phyloP scores from a whole-genome alignment of 768 basidiomycete genomes.

The Collybia sp. region DNA sequence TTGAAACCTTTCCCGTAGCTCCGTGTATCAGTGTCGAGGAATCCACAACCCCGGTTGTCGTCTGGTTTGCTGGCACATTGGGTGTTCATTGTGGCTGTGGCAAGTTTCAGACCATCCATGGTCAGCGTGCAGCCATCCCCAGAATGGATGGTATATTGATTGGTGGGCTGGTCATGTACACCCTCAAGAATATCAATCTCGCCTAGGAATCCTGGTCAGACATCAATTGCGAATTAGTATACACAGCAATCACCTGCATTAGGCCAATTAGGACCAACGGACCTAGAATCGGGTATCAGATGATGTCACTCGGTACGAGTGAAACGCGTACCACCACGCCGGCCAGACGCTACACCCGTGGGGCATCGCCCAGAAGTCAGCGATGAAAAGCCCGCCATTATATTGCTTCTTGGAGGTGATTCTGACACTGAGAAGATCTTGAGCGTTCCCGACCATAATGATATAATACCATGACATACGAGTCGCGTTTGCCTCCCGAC shows the following conservation, averaged over 20 bases:
- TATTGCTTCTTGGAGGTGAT: slow-evolving; percentile 62
- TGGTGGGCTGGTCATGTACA: slow-evolving; percentile 51
- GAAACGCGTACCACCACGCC: slow-evolving; percentile 33
- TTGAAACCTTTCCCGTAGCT: slow-evolving; percentile 46
- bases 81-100: slow-evolving; percentile 20
- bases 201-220: slow-evolving; percentile 15
- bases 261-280: slow-evolving; percentile 51
- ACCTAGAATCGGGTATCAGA: slow-evolving; percentile 15
- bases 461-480: slow-evolving; percentile 28
- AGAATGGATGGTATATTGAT: slow-evolving; percentile 62
- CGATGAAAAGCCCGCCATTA: slow-evolving; percentile 66
- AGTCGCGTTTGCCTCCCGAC: slow-evolving; percentile 49
- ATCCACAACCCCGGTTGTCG: slow-evolving; percentile 47
- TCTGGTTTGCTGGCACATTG: slow-evolving; percentile 34
- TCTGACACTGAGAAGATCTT: slow-evolving; percentile 45
- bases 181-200: slow-evolving; percentile 79
- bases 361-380: slow-evolving; percentile 69
- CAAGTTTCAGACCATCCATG: slow-evolving; percentile 16
- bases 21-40: slow-evolving; percentile 32
- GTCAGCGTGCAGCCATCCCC: slow-evolving; percentile 35
- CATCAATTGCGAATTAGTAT: not conserved
- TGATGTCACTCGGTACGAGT: not conserved
- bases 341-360: slow-evolving; percentile 67
- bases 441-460: slow-evolving; percentile 6
- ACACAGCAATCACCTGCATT: slow-evolving; percentile 24